Percentiles rank a stretch among this genome's conserved stretches.
These are phyloP conservation scores for Umbellularia californica DNA, from an alignment of 164 flowering plant genomes.

Conservation along the genomic window DNA sequence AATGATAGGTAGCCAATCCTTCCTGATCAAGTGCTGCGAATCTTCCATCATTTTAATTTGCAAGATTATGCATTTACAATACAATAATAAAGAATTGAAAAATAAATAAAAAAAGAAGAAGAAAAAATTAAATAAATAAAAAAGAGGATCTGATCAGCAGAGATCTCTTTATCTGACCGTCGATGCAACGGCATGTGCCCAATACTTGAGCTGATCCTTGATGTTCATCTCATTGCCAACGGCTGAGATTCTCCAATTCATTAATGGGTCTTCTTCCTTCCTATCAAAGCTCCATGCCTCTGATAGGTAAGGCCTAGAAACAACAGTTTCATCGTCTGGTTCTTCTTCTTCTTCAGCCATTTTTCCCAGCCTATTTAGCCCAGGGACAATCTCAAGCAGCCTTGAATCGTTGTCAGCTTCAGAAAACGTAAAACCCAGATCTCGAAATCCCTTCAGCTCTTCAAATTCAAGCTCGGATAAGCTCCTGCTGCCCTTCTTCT, in stretches of 20 bases:
- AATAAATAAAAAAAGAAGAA: too few species aligned
- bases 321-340: slow-evolving; percentile 7
- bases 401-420: slow-evolving; percentile 55
- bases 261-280: slow-evolving; percentile 24
- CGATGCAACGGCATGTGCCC: slow-evolving; percentile 65
- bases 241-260: slow-evolving; percentile 51
- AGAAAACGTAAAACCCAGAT: slow-evolving; percentile 72
- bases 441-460: slow-evolving; percentile 83
- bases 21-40: too few species aligned
- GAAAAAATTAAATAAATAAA: too few species aligned
- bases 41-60: too few species aligned
- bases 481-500: slow-evolving; percentile 47
- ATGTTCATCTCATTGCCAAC: slow-evolving; percentile 34
- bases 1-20: too few species aligned
- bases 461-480: slow-evolving; percentile 73
- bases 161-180: slow-evolving; percentile 32
- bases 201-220: slow-evolving; percentile 50
- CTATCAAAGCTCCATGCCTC: slow-evolving; percentile 56
- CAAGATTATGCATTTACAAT: too few species aligned
- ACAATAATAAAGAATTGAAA: too few species aligned
- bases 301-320: slow-evolving; percentile 69
- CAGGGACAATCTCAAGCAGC: slow-evolving; percentile 64
- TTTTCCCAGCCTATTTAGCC: slow-evolving; percentile 53
- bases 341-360: slow-evolving; percentile 1
- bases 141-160: too few species aligned